A percentile compares a stretch with the other conserved stretches of the same genome.
Conservation (phyloP, 2,329 filamentous ascomycete genomes). For the Stemphylium vesicarium region DNA sequence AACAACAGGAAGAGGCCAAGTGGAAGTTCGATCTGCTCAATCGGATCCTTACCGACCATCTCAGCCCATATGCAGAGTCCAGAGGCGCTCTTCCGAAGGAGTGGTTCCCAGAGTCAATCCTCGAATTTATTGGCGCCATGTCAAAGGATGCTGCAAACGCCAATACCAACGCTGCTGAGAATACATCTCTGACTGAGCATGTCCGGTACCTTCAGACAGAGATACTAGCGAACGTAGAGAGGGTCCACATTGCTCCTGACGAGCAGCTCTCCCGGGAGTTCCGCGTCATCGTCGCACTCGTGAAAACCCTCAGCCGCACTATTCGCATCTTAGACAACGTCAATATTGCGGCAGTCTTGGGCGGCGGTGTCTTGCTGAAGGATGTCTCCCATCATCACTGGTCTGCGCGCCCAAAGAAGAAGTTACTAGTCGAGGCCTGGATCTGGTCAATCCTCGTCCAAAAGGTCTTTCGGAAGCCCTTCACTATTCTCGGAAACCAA, state of each 20-base stretch:
- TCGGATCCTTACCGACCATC: too few species aligned
- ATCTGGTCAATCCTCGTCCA: constrained; percentile 22
- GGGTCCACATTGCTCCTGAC: background rate
- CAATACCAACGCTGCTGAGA: background rate
- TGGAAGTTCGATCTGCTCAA: too few species aligned
- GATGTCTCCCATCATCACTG: constrained; percentile 9
- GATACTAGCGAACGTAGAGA: background rate
- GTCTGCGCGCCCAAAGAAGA: constrained; percentile 12
- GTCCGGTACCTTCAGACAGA: background rate
- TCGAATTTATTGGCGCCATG: too few species aligned
- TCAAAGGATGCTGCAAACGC: background rate
- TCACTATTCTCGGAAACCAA: background rate
- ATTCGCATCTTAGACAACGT: background rate
- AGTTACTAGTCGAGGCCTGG: constrained; percentile 20
- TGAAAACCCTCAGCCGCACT: constrained; percentile 9
- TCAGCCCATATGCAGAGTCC: too few species aligned
- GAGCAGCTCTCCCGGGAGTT: background rate
- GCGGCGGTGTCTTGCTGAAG: background rate
- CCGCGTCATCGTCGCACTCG: background rate
- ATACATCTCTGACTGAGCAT: too few species aligned
- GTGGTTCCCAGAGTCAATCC: too few species aligned
- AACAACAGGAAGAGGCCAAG: too few species aligned
- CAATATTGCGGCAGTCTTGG: background rate
- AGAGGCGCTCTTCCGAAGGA: too few species aligned
- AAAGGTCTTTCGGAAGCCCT: background rate